These are phyloP conservation scores for Apiotrichum veenhuisii DNA, from an alignment of 1,284 basidiomycete genomes.

Conservation along the genomic window DNA sequence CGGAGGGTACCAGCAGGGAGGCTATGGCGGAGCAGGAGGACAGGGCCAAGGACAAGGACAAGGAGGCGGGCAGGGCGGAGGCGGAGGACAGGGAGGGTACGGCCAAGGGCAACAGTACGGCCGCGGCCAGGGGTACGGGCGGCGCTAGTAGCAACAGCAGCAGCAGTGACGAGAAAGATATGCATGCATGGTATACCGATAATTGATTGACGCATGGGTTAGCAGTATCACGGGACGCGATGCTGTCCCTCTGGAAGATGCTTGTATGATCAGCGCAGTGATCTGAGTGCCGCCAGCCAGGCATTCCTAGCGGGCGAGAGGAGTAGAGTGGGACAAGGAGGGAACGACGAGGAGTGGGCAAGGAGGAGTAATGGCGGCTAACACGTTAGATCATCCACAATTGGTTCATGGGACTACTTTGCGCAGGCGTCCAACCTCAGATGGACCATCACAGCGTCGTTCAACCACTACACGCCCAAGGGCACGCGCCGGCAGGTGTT, in stretches of 20 bases:
- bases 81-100: conserved; percentile 1
- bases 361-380: neutral
- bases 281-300: no score
- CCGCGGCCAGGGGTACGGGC: conserved; percentile 6
- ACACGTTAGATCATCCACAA: conserved; percentile 48
- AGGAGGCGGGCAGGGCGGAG: conserved; percentile 1
- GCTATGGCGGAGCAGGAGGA: conserved; percentile 2
- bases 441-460: conserved; percentile 55
- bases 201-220: no score
- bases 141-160: conserved; percentile 5
- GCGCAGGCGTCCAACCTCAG: conserved; percentile 63
- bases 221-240: no score
- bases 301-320: no score
- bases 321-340: neutral
- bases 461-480: conserved; percentile 39
- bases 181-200: conserved; percentile 14
- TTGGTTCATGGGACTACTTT: conserved; percentile 54
- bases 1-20: neutral
- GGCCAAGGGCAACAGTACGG: conserved; percentile 1
- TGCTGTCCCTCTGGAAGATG: no score
- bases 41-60: conserved; percentile 1
- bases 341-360: neutral
- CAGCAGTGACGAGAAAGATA: neutral
- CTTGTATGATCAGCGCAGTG: no score
- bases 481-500: conserved; percentile 56